A percentile compares a stretch with the other conserved stretches of the same genome.
Conservation (phyloP, 768 basidiomycete species). For the Dendrothele bispora region DNA sequence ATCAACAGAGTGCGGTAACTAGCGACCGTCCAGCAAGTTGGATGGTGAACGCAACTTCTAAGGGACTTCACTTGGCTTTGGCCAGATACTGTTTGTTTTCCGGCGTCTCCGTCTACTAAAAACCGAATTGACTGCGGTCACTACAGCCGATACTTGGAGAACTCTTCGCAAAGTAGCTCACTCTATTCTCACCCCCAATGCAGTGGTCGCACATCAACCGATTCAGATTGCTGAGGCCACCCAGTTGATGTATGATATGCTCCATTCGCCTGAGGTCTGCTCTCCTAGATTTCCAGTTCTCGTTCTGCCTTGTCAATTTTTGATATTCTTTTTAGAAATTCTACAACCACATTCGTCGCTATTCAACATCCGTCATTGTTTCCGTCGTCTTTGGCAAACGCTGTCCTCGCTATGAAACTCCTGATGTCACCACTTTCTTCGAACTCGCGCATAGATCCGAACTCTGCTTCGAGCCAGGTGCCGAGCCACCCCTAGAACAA, state of each 20-base stretch:
- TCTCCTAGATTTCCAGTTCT: not conserved
- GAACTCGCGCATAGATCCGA: conserved; percentile 24
- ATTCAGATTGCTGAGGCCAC: conserved; percentile 19
- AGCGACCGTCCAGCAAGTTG: conserved; percentile 22
- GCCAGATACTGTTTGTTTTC: conserved; percentile 12
- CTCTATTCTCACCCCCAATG: conserved; percentile 18
- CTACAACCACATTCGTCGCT: conserved; percentile 28
- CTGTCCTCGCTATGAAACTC: conserved; percentile 23
- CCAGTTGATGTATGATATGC: conserved; percentile 25
- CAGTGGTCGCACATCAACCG: conserved; percentile 17
- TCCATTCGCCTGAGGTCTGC: conserved; percentile 21
- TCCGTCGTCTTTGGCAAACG: conserved; percentile 31
- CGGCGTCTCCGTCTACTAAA: not conserved
- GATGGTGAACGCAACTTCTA: conserved; percentile 17
- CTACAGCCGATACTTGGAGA: conserved; percentile 9
- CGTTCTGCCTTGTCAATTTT: not conserved
- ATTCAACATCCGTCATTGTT: conserved; percentile 28
- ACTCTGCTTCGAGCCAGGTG: conserved; percentile 28
- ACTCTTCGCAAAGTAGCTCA: conserved; percentile 13
- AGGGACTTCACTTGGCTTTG: conserved; percentile 18
- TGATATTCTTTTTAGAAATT: conserved; percentile 21
- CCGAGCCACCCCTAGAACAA: conserved; percentile 35
- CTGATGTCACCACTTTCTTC: conserved; percentile 24
- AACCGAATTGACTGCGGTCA: no score
- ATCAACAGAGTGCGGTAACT: conserved; percentile 21